phyloP scores from a whole-genome alignment of 177 flowering plant species.

The Telopea speciosissima region DNA sequence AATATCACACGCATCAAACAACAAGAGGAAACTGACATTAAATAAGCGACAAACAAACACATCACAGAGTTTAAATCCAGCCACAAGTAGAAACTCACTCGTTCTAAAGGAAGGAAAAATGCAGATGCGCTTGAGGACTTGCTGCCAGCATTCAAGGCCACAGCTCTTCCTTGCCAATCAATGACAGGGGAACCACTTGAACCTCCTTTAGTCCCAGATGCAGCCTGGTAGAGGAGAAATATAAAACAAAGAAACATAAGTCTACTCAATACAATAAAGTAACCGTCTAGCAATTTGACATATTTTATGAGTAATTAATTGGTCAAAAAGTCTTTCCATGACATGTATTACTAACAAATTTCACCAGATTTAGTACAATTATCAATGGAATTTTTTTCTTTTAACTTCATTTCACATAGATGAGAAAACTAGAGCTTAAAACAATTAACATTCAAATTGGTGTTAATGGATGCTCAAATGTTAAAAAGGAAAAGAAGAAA shows the following conservation, averaged over 20 bases:
- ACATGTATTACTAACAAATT: not conserved
- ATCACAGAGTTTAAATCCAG: too few species aligned
- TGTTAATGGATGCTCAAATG: too few species aligned
- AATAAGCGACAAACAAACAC: not conserved
- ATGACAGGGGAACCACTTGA: conserved; percentile 98
- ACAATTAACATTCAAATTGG: not conserved
- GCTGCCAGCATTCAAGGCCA: conserved; percentile 97
- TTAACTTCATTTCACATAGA: not conserved
- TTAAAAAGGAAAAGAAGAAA: too few species aligned
- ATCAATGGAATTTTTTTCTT: too few species aligned
- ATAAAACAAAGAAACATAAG: not conserved
- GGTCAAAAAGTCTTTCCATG: not conserved
- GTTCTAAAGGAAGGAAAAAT: conserved; percentile 85
- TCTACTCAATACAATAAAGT: not conserved
- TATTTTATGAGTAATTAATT: too few species aligned
- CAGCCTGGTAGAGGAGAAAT: conserved; percentile 50
- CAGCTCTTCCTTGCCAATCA: conserved; percentile 94
- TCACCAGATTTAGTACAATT: not conserved
- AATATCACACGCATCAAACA: not conserved
- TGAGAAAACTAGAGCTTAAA: not conserved
- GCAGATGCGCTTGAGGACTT: conserved; percentile 90
- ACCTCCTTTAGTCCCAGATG: conserved; percentile 97
- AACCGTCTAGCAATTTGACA: not conserved
- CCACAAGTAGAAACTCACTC: conserved; percentile 36
- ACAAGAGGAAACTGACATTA: not conserved